Base-by-base conservation (phyloP, 345 rosid species). In the Heritiera fomes region DNA sequence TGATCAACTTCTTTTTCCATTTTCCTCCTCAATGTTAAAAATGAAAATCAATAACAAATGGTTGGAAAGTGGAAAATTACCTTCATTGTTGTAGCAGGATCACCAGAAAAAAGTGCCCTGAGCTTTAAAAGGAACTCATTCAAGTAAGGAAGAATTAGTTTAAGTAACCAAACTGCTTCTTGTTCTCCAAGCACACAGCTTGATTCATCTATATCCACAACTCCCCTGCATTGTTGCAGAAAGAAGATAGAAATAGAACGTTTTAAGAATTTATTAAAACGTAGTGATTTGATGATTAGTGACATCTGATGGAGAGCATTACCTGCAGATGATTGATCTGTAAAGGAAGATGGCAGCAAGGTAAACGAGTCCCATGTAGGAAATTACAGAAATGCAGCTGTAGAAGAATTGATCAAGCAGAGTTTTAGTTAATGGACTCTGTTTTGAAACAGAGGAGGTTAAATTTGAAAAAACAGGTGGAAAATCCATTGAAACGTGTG, bases 51-150 rank as follows among this genome's bases (percentile, higher is more conserved):
- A n/a, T 17, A 12, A 7, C n/a, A 40, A 18, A 28, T 1, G 6
- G 40, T 14, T 15, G 15, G 10, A 28, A 53, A 18, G 10, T 3
- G 69, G 41, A 43, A 62, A 18, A 38, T 79, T 84, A 91, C 99
- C 94, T 94, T 96, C 91, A 96, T 94, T 0, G 98, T 94, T 34
- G 95, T 92, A 8, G 89, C 84, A 66, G 99, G 95, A 78, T 96
- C 98, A 61, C 98, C 99, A 49, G 95, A 90, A 82, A 94, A 93
- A 64, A 94, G 93, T 55, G 97, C 91, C 80, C 82, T 90, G 20
- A 94, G 82, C 81, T 88, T 93, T 77, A 88, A 38, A 8, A 94
- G 71, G 79, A 88, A 87, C 86, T 92, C 97, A 77, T 93, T 94
- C 78, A 92, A 79, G 82, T 91, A 92, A 68, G 99, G 99, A 75